These are phyloP conservation scores for Vachellia pachyceras DNA, from an alignment of 306 rosid species.

Conservation along the genomic window DNA sequence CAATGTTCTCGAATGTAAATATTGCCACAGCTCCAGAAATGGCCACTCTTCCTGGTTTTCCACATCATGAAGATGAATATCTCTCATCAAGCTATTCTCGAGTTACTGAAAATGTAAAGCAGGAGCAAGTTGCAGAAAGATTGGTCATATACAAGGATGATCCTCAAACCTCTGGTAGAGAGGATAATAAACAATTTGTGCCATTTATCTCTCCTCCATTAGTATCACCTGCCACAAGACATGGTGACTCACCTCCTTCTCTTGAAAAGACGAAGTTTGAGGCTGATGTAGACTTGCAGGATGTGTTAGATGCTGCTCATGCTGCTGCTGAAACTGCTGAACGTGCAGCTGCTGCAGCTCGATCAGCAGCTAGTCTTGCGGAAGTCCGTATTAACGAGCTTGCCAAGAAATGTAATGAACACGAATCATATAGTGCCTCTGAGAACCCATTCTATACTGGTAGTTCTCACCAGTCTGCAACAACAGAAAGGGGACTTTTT, in stretches of 20 bases:
- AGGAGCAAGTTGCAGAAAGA: constrained; percentile 41
- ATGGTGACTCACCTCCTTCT: constrained; percentile 44
- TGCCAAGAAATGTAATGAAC: constrained; percentile 60
- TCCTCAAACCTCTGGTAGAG: constrained; percentile 55
- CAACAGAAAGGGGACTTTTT: constrained; percentile 42
- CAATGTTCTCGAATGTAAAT: constrained; percentile 48
- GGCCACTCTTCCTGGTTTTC: constrained; percentile 45
- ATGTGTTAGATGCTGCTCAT: constrained; percentile 92
- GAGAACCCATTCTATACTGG: constrained; percentile 70
- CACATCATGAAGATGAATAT: constrained; percentile 46
- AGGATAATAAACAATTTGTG: constrained; percentile 68
- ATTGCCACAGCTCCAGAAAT: constrained; percentile 62
- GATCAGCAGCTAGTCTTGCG: constrained; percentile 62
- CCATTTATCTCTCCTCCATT: constrained; percentile 80
- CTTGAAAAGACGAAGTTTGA: constrained; percentile 60
- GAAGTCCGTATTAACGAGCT: constrained; percentile 75
- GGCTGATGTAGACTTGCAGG: constrained; percentile 67
- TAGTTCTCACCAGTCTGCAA: constrained; percentile 38
- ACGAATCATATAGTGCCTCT: constrained; percentile 43
- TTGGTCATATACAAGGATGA: constrained; percentile 48
- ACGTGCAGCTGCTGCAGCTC: constrained; percentile 92
- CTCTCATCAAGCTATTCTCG: constrained; percentile 46
- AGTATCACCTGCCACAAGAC: constrained; percentile 53
- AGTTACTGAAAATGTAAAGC: constrained; percentile 38
- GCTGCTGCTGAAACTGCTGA: constrained; percentile 95